Conservation (phyloP, 257 asterid genomes). For the Echites panduratus region DNA sequence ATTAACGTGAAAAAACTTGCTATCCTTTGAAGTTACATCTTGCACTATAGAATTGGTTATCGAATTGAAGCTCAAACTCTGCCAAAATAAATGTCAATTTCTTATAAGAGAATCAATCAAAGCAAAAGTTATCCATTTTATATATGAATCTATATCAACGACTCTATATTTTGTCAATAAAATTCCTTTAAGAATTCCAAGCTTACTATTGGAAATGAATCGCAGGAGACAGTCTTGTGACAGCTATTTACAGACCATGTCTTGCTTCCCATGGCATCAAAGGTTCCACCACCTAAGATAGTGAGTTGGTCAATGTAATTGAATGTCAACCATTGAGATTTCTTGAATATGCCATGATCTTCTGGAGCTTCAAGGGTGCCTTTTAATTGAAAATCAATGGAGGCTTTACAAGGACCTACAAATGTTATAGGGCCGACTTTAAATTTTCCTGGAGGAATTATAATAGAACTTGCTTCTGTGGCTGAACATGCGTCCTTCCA, state of each 20-base stretch:
- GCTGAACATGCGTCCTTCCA: slow-evolving; percentile 35
- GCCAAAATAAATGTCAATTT: neutral
- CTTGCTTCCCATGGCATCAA: slow-evolving; percentile 39
- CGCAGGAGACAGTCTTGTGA: slow-evolving; percentile 19
- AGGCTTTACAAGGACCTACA: slow-evolving; percentile 26
- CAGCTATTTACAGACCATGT: slow-evolving; percentile 45
- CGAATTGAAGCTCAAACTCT: neutral
- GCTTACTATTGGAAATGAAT: slow-evolving; percentile 28
- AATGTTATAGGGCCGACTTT: slow-evolving; percentile 16
- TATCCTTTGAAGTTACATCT: slow-evolving; percentile 7
- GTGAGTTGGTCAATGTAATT: slow-evolving; percentile 26
- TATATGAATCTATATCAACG: no score
- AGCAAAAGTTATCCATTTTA: no score
- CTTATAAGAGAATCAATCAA: no score
- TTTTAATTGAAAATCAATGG: slow-evolving; percentile 26
- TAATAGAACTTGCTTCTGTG: slow-evolving; percentile 14
- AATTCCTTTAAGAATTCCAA: neutral
- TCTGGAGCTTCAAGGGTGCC: slow-evolving; percentile 37
- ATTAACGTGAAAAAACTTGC: slow-evolving; percentile 8
- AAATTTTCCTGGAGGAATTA: slow-evolving; percentile 37
- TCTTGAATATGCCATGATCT: slow-evolving; percentile 19
- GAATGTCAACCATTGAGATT: slow-evolving; percentile 35
- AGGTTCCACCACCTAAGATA: slow-evolving; percentile 42
- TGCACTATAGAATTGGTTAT: neutral
- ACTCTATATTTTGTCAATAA: no score